Conservation (phyloP, 306 rosid genomes). For the cucumber (Cucumis sativus) region Cucumber_9930_V3 NC_026660.2:2374501-2375000, state of each 20-base stretch:
- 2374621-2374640: background rate
- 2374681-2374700: background rate
- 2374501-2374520: too few species aligned
- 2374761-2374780: constrained; percentile 1
- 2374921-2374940: too few species aligned
- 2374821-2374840: background rate
- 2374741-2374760: constrained; percentile 5
- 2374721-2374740: constrained; percentile 9
- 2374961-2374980: too few species aligned
- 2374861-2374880: background rate
- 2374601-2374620: background rate
- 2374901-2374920: too few species aligned
- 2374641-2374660: background rate
- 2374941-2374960: too few species aligned
- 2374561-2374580: too few species aligned
- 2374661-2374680: background rate
- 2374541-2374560: too few species aligned
- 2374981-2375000: too few species aligned
- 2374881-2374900: background rate
- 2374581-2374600: background rate
- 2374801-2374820: background rate
- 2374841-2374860: background rate
- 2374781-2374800: background rate
- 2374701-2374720: background rate
- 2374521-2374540: too few species aligned